These are phyloP conservation scores for Coemansia umbellata DNA, from an alignment of 192 early-diverging fungal genomes.

Conservation along the genomic window DNA sequence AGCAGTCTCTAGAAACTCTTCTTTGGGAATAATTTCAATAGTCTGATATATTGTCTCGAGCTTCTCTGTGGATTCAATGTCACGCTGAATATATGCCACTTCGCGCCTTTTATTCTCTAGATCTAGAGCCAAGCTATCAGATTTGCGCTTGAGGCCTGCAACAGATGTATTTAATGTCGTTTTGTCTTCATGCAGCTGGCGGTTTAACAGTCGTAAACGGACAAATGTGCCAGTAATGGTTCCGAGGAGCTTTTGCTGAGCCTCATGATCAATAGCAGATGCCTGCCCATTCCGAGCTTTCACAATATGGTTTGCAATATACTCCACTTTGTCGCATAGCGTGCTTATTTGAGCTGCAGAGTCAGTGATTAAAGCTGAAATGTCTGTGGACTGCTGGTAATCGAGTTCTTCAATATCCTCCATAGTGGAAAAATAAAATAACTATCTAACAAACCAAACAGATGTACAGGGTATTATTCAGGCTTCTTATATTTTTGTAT, in stretches of 20 bases:
- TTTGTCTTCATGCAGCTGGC: conserved; percentile 34
- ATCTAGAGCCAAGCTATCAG: conserved; percentile 30
- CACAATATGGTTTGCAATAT: conserved; percentile 8
- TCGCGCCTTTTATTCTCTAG: conserved; percentile 38
- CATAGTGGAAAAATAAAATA: too few relatives aligned
- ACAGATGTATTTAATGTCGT: conserved; percentile 17
- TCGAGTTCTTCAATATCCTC: too few relatives aligned
- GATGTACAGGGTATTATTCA: too few relatives aligned
- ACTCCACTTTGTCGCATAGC: conserved; percentile 29
- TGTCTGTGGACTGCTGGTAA: not conserved
- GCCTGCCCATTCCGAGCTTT: not conserved
- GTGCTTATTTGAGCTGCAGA: conserved; percentile 16
- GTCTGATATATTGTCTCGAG: conserved; percentile 49
- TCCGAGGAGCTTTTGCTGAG: conserved; percentile 13
- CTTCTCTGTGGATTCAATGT: conserved; percentile 36
- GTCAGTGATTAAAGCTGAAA: conserved; percentile 1
- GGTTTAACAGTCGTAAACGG: conserved; percentile 31
- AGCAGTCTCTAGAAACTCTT: conserved; percentile 21
- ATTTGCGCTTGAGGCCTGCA: conserved; percentile 22
- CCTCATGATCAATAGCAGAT: not conserved
- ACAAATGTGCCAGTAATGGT: conserved; percentile 33
- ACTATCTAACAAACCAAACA: too few relatives aligned
- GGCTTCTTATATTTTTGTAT: too few relatives aligned
- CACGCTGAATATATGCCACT: conserved; percentile 29
- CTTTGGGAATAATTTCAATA: conserved; percentile 33